phyloP scores from a whole-genome alignment of 2,329 filamentous ascomycete species.

The Aspergillus hiratsukae region DNA sequence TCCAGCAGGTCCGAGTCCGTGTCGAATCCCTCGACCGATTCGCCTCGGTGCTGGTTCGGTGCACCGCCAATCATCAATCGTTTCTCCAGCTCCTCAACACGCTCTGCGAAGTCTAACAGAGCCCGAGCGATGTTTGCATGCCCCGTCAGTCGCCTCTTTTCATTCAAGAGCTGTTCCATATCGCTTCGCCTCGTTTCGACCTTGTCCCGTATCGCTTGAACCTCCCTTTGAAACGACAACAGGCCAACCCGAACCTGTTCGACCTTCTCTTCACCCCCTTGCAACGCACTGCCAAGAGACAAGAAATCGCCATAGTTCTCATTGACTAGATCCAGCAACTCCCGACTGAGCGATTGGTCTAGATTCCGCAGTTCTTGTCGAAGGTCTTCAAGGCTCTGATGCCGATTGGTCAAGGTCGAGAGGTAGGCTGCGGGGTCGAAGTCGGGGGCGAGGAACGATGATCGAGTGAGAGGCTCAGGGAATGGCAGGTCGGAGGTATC shows the following conservation, averaged over 20 bases:
- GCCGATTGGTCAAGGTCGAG: conserved; percentile 74
- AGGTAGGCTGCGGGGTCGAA: conserved; percentile 83
- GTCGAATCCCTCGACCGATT: conserved; percentile 21
- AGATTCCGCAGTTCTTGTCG: conserved; percentile 79
- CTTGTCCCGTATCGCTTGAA: conserved; percentile 65
- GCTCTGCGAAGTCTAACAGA: conserved; percentile 42
- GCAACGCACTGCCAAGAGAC: conserved; percentile 72
- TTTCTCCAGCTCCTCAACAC: conserved; percentile 58
- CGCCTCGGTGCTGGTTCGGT: conserved; percentile 14
- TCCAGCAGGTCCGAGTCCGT: conserved; percentile 33
- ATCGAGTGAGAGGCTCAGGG: conserved; percentile 74
- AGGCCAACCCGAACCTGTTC: conserved; percentile 86
- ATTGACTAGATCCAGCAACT: conserved; percentile 92
- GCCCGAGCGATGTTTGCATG: conserved; percentile 59
- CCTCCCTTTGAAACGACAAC: conserved; percentile 76
- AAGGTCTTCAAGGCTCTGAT: conserved; percentile 93
- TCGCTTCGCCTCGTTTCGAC: conserved; percentile 63
- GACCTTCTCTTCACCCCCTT: conserved; percentile 84
- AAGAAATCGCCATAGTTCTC: conserved; percentile 91
- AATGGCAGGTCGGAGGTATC: conserved; percentile 70
- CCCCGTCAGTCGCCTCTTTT: conserved; percentile 61
- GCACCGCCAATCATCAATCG: conserved; percentile 61
- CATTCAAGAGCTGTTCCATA: conserved; percentile 57
- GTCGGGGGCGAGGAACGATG: conserved; percentile 70
- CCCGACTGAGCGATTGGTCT: conserved; percentile 71